Evolutionary conservation across 192 early-diverging fungal species (phyloP).

Genomic region (Diversispora epigaea): DNA sequence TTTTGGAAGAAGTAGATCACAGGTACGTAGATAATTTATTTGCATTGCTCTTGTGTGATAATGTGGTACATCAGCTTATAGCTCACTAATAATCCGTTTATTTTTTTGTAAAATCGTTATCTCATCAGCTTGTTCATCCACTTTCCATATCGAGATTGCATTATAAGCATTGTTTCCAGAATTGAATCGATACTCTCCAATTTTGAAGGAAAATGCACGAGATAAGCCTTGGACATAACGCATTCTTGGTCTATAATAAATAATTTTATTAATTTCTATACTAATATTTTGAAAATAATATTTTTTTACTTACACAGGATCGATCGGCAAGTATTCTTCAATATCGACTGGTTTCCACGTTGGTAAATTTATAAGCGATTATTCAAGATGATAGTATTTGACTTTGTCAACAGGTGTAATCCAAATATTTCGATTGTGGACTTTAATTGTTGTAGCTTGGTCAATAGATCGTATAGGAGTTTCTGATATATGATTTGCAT

Average conservation of each 20-base stretch:
- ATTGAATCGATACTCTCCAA: slow-evolving; percentile 5
- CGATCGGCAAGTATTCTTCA: not conserved
- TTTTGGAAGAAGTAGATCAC: too few species aligned
- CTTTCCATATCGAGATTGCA: slow-evolving; percentile 1
- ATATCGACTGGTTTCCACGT: not conserved
- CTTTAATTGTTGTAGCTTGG: slow-evolving; percentile 1
- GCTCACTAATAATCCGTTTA: too few species aligned
- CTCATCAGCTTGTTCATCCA: too few species aligned
- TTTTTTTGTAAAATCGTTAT: too few species aligned
- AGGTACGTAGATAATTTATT: too few species aligned
- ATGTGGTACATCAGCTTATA: too few species aligned
- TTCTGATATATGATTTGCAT: not conserved
- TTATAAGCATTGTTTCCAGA: slow-evolving; percentile 7
- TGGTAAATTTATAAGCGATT: not conserved
- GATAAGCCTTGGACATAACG: not conserved
- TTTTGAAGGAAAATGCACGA: slow-evolving; percentile 6
- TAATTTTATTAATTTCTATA: not conserved
- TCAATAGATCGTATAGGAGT: not conserved
- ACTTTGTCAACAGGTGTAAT: not conserved
- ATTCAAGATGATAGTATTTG: slow-evolving; percentile 7
- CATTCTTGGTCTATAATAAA: slow-evolving; percentile 9
- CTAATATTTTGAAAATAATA: not conserved
- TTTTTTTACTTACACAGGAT: slow-evolving; percentile 11
- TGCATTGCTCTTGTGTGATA: too few species aligned
- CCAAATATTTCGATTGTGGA: not conserved